Base-by-base conservation (phyloP, 371 early-diverging fungal species). In the Synchytrium microbalum region DNA sequence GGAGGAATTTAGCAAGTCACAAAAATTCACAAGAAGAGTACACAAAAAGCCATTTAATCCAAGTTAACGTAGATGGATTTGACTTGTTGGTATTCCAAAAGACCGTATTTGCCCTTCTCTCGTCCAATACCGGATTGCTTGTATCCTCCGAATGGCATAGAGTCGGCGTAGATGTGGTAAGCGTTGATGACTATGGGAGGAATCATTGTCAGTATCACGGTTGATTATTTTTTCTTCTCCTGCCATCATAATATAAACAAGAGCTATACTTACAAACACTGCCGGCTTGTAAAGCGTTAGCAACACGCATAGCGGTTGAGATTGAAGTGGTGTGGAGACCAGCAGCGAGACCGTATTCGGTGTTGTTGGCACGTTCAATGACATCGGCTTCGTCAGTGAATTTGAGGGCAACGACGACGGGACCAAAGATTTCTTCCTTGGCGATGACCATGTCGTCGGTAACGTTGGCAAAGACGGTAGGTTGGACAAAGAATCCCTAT, bases 341-440 rank as follows among this genome's bases (percentile, higher is more conserved):
- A 8, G 84, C 87, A 0, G 92, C 91, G 59, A 94, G 72, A 3
- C 95, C 95, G 46, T 84, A 85, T 1, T 74, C 68, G 0, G 86
- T 84, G 64, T 75, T 70, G 75, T 94, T 94, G 28, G 92, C 92
- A 1, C 79, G 65, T 51, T 74, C 65, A 26, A 93, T 51, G 8
- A 89, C 91, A 59, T 72, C 72, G n/a, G 60, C 61, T 58, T 71
- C 73, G 24, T 62, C 67, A 29, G 62, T 54, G 53, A 75, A 75
- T 62, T 78, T 75, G 60, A 85, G 73, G 54, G 92, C 87, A 29
- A 83, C 79, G 14, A 90, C 82, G 3, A 95, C 93, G 0, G 96
- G 96, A 1, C 96, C 96, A 80, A 95, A 95, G 63, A 95, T 86
- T 71, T 95, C 96, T 63, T 93, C 89, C 31, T 77, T 79, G 69